Evolutionary conservation across 2,329 filamentous ascomycete genomes (phyloP), one percentile per base, ranked within the genome.

Genomic region (Aspergillus alliaceus): DNA sequence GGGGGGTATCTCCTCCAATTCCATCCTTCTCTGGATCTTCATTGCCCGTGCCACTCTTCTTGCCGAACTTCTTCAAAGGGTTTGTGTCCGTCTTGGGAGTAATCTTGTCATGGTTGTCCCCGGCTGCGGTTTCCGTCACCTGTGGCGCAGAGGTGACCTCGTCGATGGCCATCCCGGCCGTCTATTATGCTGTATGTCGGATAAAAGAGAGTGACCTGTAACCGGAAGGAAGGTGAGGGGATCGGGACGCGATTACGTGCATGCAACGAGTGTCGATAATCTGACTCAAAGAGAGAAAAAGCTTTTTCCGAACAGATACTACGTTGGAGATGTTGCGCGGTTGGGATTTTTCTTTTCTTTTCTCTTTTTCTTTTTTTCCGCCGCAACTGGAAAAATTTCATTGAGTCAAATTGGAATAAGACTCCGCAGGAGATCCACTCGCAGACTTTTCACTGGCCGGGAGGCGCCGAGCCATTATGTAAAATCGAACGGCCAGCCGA

Each of bases 321-420:
- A 25, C 39, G 20, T 15, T n/a, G n/a, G n/a, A n/a, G n/a, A n/a
- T 15, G 39, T 42, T 22, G 25, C 6, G 25, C 39, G 39, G 22
- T 50, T 50, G 18, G 47, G 27, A 12, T 15, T 34, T 50, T 35
- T 39, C 20, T 39, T 51, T 39, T 25, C 22, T 31, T 52, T 31
- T 18, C 9, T 34, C 25, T 15, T 24, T 25, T 12, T 14, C 18
- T 47, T 24, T 27, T 8, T 27, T 66, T 62, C 6, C 70, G 67
- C 1, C 5, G 39, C 39, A 4, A 42, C 40, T 25, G 27, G 40
- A 44, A 44, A 44, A 44, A 18, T 44, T n/a, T 44, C 40, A 27
- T 44, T 5, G 24, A 44, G 24, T 29, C 40, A n/a, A 44, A 27
- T 14, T 44, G 24, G 40, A 18, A 27, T 29, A 44, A 44, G 40